Percentiles rank a stretch among this genome's conserved stretches.
Conservation (phyloP, 202 grass and related monocot genomes). For the Panicum virgatum region DNA sequence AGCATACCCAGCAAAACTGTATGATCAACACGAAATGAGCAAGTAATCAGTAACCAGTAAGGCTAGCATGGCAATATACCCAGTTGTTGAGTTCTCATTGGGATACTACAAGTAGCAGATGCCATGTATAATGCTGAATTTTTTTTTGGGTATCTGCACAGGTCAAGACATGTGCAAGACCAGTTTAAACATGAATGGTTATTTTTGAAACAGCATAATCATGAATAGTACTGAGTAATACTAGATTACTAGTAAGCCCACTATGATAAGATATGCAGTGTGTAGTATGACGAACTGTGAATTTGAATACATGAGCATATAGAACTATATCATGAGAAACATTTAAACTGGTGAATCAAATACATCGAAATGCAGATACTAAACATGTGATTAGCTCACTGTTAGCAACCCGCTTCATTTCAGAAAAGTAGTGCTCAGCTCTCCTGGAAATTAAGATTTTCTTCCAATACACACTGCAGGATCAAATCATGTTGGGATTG, state of each 20-base stretch:
- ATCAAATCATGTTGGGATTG: slow-evolving; percentile 5
- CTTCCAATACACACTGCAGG: slow-evolving; percentile 56
- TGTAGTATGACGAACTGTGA: neutral
- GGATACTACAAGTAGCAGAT: neutral
- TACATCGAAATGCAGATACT: neutral
- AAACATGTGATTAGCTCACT: slow-evolving; percentile 44
- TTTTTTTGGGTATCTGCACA: neutral
- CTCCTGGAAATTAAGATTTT: slow-evolving; percentile 79
- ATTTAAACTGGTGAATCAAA: neutral
- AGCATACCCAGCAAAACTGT: neutral
- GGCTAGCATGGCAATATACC: neutral
- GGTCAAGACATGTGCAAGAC: neutral
- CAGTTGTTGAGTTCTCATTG: neutral
- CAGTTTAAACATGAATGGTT: neutral
- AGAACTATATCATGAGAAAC: neutral
- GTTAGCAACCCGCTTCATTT: slow-evolving; percentile 73
- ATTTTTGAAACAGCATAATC: neutral
- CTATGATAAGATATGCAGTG: neutral
- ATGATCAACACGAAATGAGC: neutral
- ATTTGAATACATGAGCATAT: neutral
- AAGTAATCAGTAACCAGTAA: neutral
- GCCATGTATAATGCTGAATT: neutral
- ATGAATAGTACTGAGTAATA: neutral
- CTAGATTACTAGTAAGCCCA: neutral
- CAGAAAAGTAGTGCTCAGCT: slow-evolving; percentile 91